Evolutionary conservation across 1,284 basidiomycete species (phyloP).

Genomic region (Sanguinoderma infundibulare): DNA sequence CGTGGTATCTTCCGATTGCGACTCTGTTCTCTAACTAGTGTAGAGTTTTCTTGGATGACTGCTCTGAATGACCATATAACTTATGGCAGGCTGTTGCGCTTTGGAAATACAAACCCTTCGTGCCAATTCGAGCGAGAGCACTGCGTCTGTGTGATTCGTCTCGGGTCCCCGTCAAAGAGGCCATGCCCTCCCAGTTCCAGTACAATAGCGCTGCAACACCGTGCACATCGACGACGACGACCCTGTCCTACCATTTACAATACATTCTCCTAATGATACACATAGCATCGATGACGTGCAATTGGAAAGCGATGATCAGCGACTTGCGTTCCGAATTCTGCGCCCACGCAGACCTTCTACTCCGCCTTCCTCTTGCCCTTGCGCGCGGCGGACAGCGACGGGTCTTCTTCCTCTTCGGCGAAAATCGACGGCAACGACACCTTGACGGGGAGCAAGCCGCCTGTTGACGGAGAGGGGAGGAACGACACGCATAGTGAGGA

Average conservation of each 20-base stretch:
- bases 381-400: conserved; percentile 21
- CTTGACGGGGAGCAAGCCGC: conserved; percentile 46
- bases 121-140: too few relatives aligned
- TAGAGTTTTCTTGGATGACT: too few relatives aligned
- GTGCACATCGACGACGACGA: not conserved
- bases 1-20: too few relatives aligned
- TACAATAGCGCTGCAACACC: not conserved
- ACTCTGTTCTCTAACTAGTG: too few relatives aligned
- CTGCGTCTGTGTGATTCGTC: too few relatives aligned
- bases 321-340: not conserved
- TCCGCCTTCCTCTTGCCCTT: conserved; percentile 55
- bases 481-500: conserved; percentile 3
- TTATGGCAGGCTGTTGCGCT: too few relatives aligned
- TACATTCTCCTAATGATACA: not conserved
- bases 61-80: too few relatives aligned
- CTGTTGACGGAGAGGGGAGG: conserved; percentile 33
- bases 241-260: not conserved
- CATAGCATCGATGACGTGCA: not conserved
- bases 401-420: conserved; percentile 51
- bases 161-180: too few relatives aligned
- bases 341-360: not conserved
- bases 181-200: too few relatives aligned
- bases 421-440: conserved; percentile 45
- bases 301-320: not conserved
- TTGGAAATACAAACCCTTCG: too few relatives aligned